phyloP scores from a whole-genome alignment of 805 yeast species.

The Saccharomycopsis sp. region DNA sequence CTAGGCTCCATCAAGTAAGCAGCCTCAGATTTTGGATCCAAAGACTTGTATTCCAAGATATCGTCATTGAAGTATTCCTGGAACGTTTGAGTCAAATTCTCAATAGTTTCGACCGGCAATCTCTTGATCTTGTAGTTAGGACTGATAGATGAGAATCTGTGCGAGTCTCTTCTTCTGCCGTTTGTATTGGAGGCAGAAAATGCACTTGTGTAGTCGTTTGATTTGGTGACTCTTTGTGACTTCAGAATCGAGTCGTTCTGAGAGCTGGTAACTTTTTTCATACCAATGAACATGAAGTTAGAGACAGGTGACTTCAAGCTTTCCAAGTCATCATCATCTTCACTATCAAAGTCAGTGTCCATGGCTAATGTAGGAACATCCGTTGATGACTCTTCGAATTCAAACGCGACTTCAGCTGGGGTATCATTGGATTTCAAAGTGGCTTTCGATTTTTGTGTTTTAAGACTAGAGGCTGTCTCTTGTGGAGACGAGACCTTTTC shows the following conservation, averaged over 20 bases:
- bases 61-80: slow-evolving; percentile 13
- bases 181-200: not conserved
- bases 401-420: too few species aligned
- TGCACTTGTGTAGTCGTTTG: not conserved
- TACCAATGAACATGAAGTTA: slow-evolving; percentile 9
- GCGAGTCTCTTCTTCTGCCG: slow-evolving; percentile 14
- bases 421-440: not conserved
- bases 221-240: not conserved
- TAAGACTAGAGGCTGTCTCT: not conserved
- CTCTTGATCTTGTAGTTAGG: slow-evolving; percentile 17
- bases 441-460: not conserved
- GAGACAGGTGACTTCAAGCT: not conserved
- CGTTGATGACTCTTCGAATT: not conserved
- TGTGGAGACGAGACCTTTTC: not conserved
- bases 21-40: slow-evolving; percentile 17
- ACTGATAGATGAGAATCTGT: slow-evolving; percentile 15
- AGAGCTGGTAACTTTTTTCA: slow-evolving; percentile 3
- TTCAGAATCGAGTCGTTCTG: not conserved
- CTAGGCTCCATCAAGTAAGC: slow-evolving; percentile 16
- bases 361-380: not conserved
- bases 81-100: slow-evolving; percentile 7
- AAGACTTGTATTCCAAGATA: slow-evolving; percentile 10
- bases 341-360: not conserved
- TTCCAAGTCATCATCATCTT: slow-evolving; percentile 1
- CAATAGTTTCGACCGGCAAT: slow-evolving; percentile 14